Evolutionary conservation across 2,329 filamentous ascomycete genomes (phyloP), one percentile per base, ranked within the genome.

Genomic region (Epichloe amarillans): DNA sequence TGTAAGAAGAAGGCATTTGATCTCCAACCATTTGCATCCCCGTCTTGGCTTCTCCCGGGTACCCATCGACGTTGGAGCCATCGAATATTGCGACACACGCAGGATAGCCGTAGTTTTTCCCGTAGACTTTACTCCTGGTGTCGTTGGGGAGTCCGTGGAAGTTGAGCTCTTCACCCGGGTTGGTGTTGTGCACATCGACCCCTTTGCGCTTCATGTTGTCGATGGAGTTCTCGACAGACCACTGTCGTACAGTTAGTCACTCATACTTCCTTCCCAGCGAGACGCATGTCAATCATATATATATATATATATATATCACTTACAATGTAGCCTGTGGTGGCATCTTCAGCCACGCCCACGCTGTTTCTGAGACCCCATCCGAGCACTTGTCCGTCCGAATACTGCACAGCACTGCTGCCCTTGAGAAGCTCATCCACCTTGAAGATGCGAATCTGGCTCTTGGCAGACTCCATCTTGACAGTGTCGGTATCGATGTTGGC

Each of bases 161-260:
- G 63, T 88, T 87, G 62, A 88, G 64, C 63, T 87, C 82, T 61
- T 88, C 83, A 19, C 78, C 83, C 0, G 84, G 83, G 59, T 87
- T 86, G 55, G 82, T 69, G 55, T 78, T 66, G 58, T 84, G 80
- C 44, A 85, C 74, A 56, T 83, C 79, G 11, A 66, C 57, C 7
- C 73, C 75, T 23, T 68, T 58, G 26, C 82, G 72, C 33, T 66
- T 61, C 42, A 86, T 67, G 23, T 83, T 63, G 61, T 86, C 82
- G 6, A 77, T 77, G 15, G 75, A 79, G 64, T 86, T 86, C 62
- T 86, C 83, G 2, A 87, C 80, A 6, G 69, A 69, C 67, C 72
- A 78, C 54, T 62, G 38, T 3, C 14, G 12, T 15, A n/a, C 3
- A 45, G 17, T 47, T 33, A 43, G 48, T 33, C 26, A 30, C 26